Evolutionary conservation across 2,329 filamentous ascomycete species (phyloP), one percentile per base, ranked within the genome.

Genomic region (Paecilomyces variotii): DNA sequence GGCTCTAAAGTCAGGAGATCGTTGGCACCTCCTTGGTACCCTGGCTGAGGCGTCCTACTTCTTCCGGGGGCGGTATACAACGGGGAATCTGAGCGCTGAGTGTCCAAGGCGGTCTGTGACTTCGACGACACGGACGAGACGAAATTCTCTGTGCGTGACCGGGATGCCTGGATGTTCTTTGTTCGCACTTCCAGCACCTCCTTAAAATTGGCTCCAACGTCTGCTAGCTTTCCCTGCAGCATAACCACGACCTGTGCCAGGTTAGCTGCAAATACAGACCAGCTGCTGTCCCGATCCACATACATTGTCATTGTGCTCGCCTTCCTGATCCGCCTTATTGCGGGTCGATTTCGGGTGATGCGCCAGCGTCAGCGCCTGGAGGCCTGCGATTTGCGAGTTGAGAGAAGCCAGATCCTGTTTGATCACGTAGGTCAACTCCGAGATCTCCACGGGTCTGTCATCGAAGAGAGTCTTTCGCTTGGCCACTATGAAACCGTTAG

Each of bases 401-500:
- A 90, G 75, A 3, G 82, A 86, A 1, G 91, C 90, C 56, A 97
- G 84, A 70, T 97, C 93, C 80, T 97, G 93, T 78, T 97, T 97
- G 80, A 97, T 97, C 70, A 97, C 89, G 70, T 92, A 97, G 6
- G 92, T 97, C 73, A 97, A 85, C 75, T 97, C 91, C 74, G 94
- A 94, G 74, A 97, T 97, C 76, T 99, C 94, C 57, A 97, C 90
- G 0, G 94, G 91, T 72, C 90, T 86, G 78, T 99, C 94, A 74
- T 99, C 94, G 73, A 99, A 99, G 51, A 99, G 86, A 9, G 94
- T 96, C 77, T 96, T 95, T 69, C 93, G 87, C 75, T 91, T 93
- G n/a, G 94, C 94, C 71, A 99, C 87, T 89, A 56, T 57, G 50
- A 26, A 52, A 24, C n/a, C 7, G 32, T 60, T 57, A 64, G 59